These are phyloP conservation scores for Hibiscus mutabilis DNA, from an alignment of 345 rosid species.

Conservation along the genomic window DNA sequence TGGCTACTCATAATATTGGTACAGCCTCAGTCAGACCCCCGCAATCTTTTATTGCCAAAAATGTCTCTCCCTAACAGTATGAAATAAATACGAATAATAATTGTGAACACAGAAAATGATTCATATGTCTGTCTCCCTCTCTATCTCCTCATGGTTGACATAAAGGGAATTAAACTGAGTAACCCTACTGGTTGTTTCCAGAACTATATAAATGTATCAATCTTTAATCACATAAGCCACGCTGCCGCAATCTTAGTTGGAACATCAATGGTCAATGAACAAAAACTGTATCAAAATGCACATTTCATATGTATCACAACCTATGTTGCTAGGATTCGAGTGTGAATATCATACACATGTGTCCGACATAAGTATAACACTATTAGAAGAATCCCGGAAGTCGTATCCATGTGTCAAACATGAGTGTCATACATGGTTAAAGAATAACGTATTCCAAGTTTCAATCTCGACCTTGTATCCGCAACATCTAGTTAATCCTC, in stretches of 20 bases:
- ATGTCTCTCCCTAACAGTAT: neutral
- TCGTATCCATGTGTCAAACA: too few species aligned
- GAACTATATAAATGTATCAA: neutral
- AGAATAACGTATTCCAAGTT: neutral
- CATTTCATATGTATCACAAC: neutral
- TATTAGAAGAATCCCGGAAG: too few species aligned
- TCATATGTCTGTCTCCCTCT: neutral
- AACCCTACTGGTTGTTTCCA: neutral
- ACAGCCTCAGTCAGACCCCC: neutral
- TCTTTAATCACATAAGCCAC: neutral
- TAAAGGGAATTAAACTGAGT: neutral
- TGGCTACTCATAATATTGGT: neutral
- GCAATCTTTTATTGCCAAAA: neutral
- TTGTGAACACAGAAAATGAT: neutral
- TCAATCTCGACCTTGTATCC: neutral
- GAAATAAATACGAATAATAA: neutral
- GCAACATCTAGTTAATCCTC: neutral
- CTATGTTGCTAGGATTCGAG: too few species aligned
- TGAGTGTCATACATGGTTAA: too few species aligned
- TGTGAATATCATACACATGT: neutral
- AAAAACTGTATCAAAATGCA: neutral
- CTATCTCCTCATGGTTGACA: neutral
- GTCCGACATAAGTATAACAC: too few species aligned
- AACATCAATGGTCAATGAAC: neutral
- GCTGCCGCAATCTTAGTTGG: neutral